Percentiles rank a stretch among this genome's conserved stretches.
phyloP scores from a whole-genome alignment of 352 stramenopile genomes.

The Pythium coloratum region DNA sequence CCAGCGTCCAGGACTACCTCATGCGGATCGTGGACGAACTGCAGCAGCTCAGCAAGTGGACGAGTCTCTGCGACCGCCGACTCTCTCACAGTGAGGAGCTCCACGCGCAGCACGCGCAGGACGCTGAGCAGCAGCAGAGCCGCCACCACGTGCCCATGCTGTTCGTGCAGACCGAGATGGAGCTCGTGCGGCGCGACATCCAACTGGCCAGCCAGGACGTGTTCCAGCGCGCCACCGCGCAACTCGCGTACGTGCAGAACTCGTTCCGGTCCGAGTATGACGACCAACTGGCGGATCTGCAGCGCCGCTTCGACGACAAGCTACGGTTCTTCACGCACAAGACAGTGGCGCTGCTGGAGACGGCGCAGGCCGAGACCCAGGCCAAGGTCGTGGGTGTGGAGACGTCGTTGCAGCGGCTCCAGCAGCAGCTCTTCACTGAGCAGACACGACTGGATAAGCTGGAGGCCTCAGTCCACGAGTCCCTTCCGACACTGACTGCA shows the following conservation, averaged over 20 bases:
- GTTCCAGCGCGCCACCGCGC: constrained; percentile 35
- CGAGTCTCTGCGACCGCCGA: constrained; percentile 20
- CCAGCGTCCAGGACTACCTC: constrained; percentile 46
- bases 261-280: constrained; percentile 28
- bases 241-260: constrained; percentile 38
- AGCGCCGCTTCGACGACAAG: constrained; percentile 36
- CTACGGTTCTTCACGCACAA: constrained; percentile 34
- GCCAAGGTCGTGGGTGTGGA: constrained; percentile 21
- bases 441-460: constrained; percentile 27
- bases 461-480: constrained; percentile 23
- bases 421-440: constrained; percentile 30
- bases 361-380: constrained; percentile 29
- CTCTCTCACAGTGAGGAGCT: constrained; percentile 7
- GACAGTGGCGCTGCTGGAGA: constrained; percentile 23
- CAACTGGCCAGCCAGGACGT: constrained; percentile 23
- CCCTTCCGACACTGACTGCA: constrained; percentile 8
- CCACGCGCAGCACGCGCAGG: background rate
- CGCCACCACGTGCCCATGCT: constrained; percentile 12
- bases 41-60: constrained; percentile 49
- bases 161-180: constrained; percentile 38
- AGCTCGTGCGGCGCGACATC: constrained; percentile 37
- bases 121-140: constrained; percentile 4
- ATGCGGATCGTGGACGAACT: constrained; percentile 56
- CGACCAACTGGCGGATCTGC: constrained; percentile 30
- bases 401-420: constrained; percentile 27